phyloP scores from a whole-genome alignment of 345 rosid genomes.

The Mangifera indica region DNA sequence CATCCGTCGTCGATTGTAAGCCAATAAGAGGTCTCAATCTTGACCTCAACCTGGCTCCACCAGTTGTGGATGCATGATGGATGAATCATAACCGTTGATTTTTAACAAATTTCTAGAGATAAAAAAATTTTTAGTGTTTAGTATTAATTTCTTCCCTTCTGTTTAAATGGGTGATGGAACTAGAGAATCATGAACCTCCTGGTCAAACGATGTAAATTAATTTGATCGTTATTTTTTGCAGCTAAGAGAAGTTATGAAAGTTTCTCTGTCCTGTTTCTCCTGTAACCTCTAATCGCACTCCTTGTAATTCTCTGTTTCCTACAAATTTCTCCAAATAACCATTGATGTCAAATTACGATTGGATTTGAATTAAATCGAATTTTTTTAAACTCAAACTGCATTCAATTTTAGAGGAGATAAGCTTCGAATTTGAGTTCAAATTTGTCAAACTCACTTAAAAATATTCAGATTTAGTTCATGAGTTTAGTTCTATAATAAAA shows the following conservation, averaged over 20 bases:
- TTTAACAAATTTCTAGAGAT: conserved; percentile 3
- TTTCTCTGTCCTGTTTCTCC: conserved; percentile 9
- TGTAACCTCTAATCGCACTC: not conserved
- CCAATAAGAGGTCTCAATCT: conserved; percentile 33
- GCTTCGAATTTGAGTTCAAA: too few relatives aligned
- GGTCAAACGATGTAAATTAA: conserved; percentile 12
- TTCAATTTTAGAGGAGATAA: too few relatives aligned
- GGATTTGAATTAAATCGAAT: too few relatives aligned
- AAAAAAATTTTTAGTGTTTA: not conserved
- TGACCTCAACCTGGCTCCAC: conserved; percentile 75
- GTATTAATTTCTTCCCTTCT: not conserved
- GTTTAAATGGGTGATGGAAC: not conserved
- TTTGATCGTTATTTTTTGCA: not conserved
- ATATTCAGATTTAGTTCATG: too few relatives aligned
- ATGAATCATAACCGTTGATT: not conserved
- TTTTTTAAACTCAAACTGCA: too few relatives aligned
- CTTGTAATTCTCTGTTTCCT: not conserved
- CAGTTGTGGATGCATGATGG: conserved; percentile 51
- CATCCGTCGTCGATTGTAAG: conserved; percentile 41
- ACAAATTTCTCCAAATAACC: too few relatives aligned
- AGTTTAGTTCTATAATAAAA: too few relatives aligned
- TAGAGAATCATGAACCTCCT: not conserved
- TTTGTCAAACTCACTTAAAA: too few relatives aligned
- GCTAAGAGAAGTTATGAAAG: not conserved
- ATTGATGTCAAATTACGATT: too few relatives aligned